phyloP scores from a whole-genome alignment of 768 basidiomycete species.

The Panaeolus cyanescens region DNA sequence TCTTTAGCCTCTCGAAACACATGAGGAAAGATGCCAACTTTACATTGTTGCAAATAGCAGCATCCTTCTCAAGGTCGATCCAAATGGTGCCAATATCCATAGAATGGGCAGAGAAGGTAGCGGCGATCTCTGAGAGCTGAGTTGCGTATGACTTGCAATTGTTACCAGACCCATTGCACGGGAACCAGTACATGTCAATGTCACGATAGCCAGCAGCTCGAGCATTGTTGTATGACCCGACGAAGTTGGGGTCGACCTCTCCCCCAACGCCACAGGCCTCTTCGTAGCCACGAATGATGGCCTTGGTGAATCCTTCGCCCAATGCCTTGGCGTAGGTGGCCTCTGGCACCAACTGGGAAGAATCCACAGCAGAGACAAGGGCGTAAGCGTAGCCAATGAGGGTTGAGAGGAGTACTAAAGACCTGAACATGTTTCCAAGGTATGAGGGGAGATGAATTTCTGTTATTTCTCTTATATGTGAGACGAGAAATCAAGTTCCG shows the following conservation, averaged over 20 bases:
- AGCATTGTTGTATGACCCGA: neutral
- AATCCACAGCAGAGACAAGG: neutral
- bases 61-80: neutral
- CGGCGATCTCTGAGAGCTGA: neutral
- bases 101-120: neutral
- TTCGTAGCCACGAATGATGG: neutral
- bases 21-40: neutral
- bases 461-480: neutral
- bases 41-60: neutral
- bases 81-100: neutral
- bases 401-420: neutral
- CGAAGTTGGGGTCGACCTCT: neutral
- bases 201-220: neutral
- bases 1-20: too few species aligned
- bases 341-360: neutral
- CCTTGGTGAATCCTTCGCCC: neutral
- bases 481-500: neutral
- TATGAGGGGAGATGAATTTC: too few species aligned
- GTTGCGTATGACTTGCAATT: neutral
- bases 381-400: neutral
- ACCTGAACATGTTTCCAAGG: neutral
- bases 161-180: neutral
- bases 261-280: neutral
- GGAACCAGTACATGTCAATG: neutral
- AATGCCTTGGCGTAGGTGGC: neutral